Percentiles rank a stretch among this genome's conserved stretches.
These are phyloP conservation scores for Mariannaea sp. DNA, from an alignment of 2,329 filamentous ascomycete species.

Conservation along the genomic window DNA sequence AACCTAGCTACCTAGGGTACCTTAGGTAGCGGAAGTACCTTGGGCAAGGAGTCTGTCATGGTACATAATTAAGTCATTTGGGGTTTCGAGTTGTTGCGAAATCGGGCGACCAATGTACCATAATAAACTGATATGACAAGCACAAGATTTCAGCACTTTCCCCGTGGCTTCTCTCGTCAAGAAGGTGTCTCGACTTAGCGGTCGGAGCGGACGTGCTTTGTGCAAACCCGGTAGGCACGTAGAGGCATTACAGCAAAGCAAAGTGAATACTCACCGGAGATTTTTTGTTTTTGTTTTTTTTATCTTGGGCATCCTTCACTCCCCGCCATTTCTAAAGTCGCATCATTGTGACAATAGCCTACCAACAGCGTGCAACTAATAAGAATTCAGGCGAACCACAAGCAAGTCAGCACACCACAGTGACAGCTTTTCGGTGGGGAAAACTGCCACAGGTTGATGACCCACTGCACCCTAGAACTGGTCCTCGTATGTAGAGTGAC, in stretches of 20 bases:
- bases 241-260: background rate
- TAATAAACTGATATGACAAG: too few species aligned
- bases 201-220: too few species aligned
- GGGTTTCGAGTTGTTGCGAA: too few species aligned
- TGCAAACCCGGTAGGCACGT: background rate
- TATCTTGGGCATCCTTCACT: background rate
- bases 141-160: too few species aligned
- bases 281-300: background rate
- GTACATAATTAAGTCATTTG: too few species aligned
- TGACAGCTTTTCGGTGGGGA: conserved; percentile 33
- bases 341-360: conserved; percentile 20
- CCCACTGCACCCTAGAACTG: conserved; percentile 4
- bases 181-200: too few species aligned
- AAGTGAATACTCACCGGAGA: background rate
- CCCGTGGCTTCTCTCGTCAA: too few species aligned
- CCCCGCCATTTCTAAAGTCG: conserved; percentile 13
- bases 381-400: conserved; percentile 25
- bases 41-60: too few species aligned
- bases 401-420: conserved; percentile 30
- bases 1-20: too few species aligned
- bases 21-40: too few species aligned
- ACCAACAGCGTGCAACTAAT: conserved; percentile 17
- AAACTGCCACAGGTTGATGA: conserved; percentile 23
- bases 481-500: conserved; percentile 20
- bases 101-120: too few species aligned